Evolutionary conservation across 441 rosid species (phyloP), one percentile per base, ranked within the genome.

Genomic region (Erysimum pusillum): DNA sequence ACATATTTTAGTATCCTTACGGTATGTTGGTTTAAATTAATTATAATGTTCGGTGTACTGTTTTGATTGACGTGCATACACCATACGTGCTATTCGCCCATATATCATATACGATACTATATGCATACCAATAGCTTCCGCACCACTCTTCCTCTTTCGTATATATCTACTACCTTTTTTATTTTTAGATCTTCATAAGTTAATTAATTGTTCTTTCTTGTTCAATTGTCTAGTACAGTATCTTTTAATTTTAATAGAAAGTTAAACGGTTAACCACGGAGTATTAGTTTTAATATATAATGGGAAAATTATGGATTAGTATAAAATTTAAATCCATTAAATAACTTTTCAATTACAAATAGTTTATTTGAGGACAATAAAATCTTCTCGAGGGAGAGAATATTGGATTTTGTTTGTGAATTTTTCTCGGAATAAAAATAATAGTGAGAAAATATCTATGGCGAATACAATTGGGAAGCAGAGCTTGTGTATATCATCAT

Each of bases 401-500:
- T 61, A 69, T 61, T 69, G 58, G 64, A 69, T 76, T 68, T 53
- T 69, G 75, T 22, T 52, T 69, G 17, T 53, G 42, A 25, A 25
- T 25, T 35, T 48, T 69, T 58, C 4, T 60, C 8, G n/a, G 48
- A 72, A 41, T 39, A 44, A 28, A 57, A 44, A 35, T 25, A 34
- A 54, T 17, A 62, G 10, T 15, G 7, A 70, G 63, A 42, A 42
- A 62, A 22, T 69, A 44, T 42, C 14, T 15, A 49, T 38, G 59
- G 31, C 22, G 53, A 48, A 67, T 58, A 28, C 61, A 31, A 28
- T 36, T 75, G 52, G 56, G 65, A 74, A 44, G 73, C 60, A 48
- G 54, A 76, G 46, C 49, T 39, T 45, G 60, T 39, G 73, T 72
- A 56, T 45, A 66, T 76, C 54, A 45, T 25, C 15, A 63, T 80